Evolutionary conservation across 2,329 filamentous ascomycete species (phyloP).

Genomic region (Ophiostoma piceae): DNA sequence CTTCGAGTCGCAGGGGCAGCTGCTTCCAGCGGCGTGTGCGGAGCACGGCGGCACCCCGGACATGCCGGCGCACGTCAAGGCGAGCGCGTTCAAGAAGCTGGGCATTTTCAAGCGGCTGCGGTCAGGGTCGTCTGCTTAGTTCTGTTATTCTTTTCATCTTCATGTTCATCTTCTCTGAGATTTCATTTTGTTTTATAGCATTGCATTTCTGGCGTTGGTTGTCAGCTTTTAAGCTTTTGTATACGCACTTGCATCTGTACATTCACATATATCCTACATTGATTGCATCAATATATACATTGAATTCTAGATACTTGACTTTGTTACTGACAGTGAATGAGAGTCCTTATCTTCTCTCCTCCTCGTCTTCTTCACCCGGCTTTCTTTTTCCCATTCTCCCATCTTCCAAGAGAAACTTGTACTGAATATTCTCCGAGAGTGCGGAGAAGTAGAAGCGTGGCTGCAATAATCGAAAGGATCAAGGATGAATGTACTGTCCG

Average conservation of each 20-base stretch:
- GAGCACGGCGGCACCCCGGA: slow-evolving; percentile 22
- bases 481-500: not conserved
- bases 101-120: not conserved
- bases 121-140: not conserved
- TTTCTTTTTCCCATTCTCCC: too few relatives aligned
- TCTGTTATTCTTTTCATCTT: not conserved
- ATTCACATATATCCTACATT: too few relatives aligned
- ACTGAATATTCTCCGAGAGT: not conserved
- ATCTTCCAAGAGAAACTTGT: too few relatives aligned
- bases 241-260: not conserved
- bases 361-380: too few relatives aligned
- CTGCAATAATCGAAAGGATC: not conserved
- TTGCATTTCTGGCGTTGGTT: not conserved
- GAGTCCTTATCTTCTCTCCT: too few relatives aligned
- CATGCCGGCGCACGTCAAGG: slow-evolving; percentile 6
- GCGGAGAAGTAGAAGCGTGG: not conserved
- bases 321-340: too few relatives aligned
- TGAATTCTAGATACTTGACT: too few relatives aligned
- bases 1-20: slow-evolving; percentile 35
- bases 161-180: not conserved
- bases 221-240: too few relatives aligned
- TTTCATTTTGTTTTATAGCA: not conserved
- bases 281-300: too few relatives aligned
- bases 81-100: slow-evolving; percentile 3
- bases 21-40: slow-evolving; percentile 29